Evolutionary conservation across 2,329 filamentous ascomycete species (phyloP).

Genomic region (Aspergillus ochraceus): DNA sequence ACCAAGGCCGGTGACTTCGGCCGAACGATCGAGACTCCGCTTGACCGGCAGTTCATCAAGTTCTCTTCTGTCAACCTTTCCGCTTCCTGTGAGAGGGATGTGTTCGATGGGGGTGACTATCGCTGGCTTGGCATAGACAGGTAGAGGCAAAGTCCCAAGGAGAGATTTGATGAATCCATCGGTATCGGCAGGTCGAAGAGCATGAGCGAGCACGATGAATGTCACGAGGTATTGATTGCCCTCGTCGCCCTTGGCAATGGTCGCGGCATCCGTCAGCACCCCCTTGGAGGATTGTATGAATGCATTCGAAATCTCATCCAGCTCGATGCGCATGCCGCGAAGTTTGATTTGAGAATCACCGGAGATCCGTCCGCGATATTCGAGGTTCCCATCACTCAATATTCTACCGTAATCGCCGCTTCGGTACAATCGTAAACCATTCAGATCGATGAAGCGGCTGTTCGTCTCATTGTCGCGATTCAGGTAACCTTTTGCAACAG

Average conservation of each 20-base stretch:
- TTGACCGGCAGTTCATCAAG: not conserved
- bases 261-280: not conserved
- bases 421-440: not conserved
- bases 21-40: not conserved
- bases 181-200: not conserved
- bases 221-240: not conserved
- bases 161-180: not conserved
- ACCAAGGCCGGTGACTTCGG: not conserved
- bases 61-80: not conserved
- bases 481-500: conserved; percentile 6
- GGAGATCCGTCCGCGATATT: not conserved
- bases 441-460: not conserved
- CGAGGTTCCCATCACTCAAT: not conserved
- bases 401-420: not conserved
- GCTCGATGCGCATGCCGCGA: not conserved
- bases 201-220: not conserved
- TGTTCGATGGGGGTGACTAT: not conserved
- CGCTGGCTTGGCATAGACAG: not conserved
- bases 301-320: not conserved
- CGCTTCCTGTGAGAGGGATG: not conserved
- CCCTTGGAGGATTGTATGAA: not conserved
- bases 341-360: not conserved
- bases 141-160: not conserved
- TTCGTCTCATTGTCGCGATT: not conserved
- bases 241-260: not conserved